phyloP scores from a whole-genome alignment of 352 stramenopile species.

The Globisporangium polare region DNA sequence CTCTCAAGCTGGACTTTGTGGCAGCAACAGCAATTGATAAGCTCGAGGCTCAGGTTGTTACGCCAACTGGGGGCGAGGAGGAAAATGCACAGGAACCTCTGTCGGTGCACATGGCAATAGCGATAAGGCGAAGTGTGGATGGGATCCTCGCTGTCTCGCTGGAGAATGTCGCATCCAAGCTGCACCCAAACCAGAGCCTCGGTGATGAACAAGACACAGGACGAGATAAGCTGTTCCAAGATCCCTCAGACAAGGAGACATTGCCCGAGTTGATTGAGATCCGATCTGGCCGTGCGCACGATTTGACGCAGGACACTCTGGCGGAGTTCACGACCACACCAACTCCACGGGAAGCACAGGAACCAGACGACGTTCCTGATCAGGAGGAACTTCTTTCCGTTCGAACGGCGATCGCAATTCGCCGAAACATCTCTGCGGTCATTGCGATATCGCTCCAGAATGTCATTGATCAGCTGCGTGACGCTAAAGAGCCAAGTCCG shows the following conservation, averaged over 20 bases:
- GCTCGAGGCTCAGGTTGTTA: background rate
- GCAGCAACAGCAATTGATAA: background rate
- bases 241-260: background rate
- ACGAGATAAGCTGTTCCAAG: background rate
- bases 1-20: constrained; percentile 8
- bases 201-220: background rate
- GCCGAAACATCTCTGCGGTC: constrained; percentile 25
- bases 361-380: background rate
- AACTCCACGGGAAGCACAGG: background rate
- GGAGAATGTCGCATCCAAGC: constrained; percentile 23
- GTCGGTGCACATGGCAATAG: constrained; percentile 29
- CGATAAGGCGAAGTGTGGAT: constrained; percentile 33
- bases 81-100: constrained; percentile 18
- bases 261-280: background rate
- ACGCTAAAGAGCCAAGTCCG: background rate
- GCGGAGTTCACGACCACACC: background rate
- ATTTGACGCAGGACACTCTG: background rate
- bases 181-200: constrained; percentile 3
- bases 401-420: constrained; percentile 24
- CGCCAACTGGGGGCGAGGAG: constrained; percentile 9
- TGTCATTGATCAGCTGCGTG: constrained; percentile 22
- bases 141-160: constrained; percentile 38
- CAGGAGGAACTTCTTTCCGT: constrained; percentile 9
- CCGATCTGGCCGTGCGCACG: background rate
- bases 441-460: constrained; percentile 28